Evolutionary conservation across 345 rosid species (phyloP), one percentile per base, ranked within the genome.

Genomic region (Odontarrhena argentea): DNA sequence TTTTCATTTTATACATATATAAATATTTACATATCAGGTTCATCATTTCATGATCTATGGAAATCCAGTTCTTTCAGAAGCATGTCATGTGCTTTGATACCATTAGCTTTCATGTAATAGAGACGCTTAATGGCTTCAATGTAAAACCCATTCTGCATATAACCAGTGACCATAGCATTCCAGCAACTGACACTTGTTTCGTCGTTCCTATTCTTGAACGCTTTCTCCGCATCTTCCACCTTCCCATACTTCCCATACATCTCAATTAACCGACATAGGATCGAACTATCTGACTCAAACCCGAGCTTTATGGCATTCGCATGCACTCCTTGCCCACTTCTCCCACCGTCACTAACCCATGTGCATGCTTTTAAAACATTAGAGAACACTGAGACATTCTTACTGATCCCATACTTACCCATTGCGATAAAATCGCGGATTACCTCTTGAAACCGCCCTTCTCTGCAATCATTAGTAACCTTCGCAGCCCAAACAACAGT

Each of bases 61-160:
- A 49, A 70, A 62, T 82, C 34, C 34, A 43, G 24, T 46, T 60
- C 46, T 8, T 43, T 67, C 34, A 67, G 30, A 37, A 74, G 41
- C 55, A 67, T 50, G 50, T 85, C 81, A 2, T 74, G 67, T 44
- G 77, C 76, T 48, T 67, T 60, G 9, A 85, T 52, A 36, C 84
- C 83, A 65, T 71, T 71, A 9, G 80, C 86, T 76, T 82, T 83
- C 91, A 89, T 89, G 70, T 68, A 55, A 81, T 82, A 82, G 52
- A 89, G 68, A 77, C 84, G 77, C 78, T 89, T 85, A 53, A 84
- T 64, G 8, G 96, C 86, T 62, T 80, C 81, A 65, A 83, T 69
- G 59, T 71, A 73, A 4, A 58, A 56, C 45, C 84, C 82, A 76
- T 79, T 78, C 64, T 68, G 84, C 53, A 80, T 63, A 71, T 85